Evolutionary conservation across 2,329 filamentous ascomycete species (phyloP), one percentile per base, ranked within the genome.

Genomic region (Pseudocercospora musae): DNA sequence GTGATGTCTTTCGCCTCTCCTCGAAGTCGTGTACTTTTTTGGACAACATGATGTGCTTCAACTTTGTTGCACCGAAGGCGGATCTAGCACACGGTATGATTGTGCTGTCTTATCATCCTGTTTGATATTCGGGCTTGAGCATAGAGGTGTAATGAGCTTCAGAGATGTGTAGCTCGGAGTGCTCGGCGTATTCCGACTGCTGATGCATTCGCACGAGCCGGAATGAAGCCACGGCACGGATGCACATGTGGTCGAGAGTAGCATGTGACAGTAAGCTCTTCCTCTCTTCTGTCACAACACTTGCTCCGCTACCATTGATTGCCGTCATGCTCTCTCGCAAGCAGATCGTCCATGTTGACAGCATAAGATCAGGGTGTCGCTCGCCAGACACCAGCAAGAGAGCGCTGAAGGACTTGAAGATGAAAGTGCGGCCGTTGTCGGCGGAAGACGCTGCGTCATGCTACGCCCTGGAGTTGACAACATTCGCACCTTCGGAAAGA

Each of bases 11-110:
- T 13, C 64, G 64, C 15, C 55, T 56, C 11, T 58, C 58, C 18
- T 64, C 46, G 31, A 66, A 42, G n/a, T 59, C 59, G 44, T 53
- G 46, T 25, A 66, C 52, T 49, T 60, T 66, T 11, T 52, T 18
- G 5, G 62, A 59, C 54, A 64, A 20, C 33, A 23, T 56, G 31
- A 10, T 21, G 49, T 20, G 50, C 18, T 59, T 15, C 8, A 11
- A 52, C 18, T 49, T 8, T 53, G 18, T 9, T 48, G 53, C 15
- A 46, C 8, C 8, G 7, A 21, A 46, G 40, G n/a, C 4, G 20
- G 8, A 8, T 18, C 3, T 21, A n/a, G n/a, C n/a, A n/a, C n/a
- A n/a, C n/a, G n/a, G n/a, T n/a, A n/a, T 21, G 20, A 18, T 46
- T 11, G 42, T 46, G 18, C 42, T 44, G 18, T 21, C 31, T 33